These are phyloP conservation scores for Diplodia intermedia DNA, from an alignment of 2,329 filamentous ascomycete species.

Conservation along the genomic window DNA sequence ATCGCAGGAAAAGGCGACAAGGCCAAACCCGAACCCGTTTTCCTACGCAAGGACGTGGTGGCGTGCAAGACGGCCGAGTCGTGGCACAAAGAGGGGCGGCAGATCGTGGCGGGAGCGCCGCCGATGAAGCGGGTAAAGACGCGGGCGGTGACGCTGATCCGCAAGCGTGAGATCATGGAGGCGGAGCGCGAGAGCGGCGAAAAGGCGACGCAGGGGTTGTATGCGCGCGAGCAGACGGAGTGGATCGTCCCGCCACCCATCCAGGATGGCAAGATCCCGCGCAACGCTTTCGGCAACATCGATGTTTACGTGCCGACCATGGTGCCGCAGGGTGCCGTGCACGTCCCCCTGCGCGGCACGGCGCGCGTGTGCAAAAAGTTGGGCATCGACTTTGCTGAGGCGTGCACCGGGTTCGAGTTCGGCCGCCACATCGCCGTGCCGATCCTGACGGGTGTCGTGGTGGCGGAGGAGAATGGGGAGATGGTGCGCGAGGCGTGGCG, in stretches of 20 bases:
- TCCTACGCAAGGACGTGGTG: slow-evolving; percentile 77
- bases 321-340: slow-evolving; percentile 83
- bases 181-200: slow-evolving; percentile 78
- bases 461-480: slow-evolving; percentile 80
- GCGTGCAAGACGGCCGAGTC: slow-evolving; percentile 90
- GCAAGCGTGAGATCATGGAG: slow-evolving; percentile 88
- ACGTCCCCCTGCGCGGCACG: slow-evolving; percentile 79
- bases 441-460: slow-evolving; percentile 86
- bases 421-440: slow-evolving; percentile 93
- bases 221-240: slow-evolving; percentile 83
- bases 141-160: slow-evolving; percentile 85
- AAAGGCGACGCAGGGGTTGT: slow-evolving; percentile 87
- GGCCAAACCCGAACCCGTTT: slow-evolving; percentile 80
- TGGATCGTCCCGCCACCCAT: slow-evolving; percentile 95
- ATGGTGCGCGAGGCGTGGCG: slow-evolving; percentile 78
- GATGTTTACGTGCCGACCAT: slow-evolving; percentile 94
- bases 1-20: slow-evolving; percentile 76
- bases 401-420: slow-evolving; percentile 96
- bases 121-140: slow-evolving; percentile 89
- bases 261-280: slow-evolving; percentile 82
- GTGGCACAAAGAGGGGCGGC: slow-evolving; percentile 96
- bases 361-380: slow-evolving; percentile 83
- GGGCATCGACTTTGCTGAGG: slow-evolving; percentile 88
- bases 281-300: slow-evolving; percentile 95
- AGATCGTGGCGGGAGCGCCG: slow-evolving; percentile 70